These are phyloP conservation scores for maize (Zea mays) DNA, from an alignment of 176 grass and related monocot species.

Conservation along the genomic window Zm-B73-REFERENCE-NAM-5.0 NC_050096.1:264357001-264357500, in stretches of 20 bases:
- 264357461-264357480: neutral
- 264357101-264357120: conserved; percentile 76
- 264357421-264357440: neutral
- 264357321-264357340: conserved; percentile 5
- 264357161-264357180: conserved; percentile 78
- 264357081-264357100: conserved; percentile 9
- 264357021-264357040: neutral
- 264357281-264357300: neutral
- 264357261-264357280: neutral
- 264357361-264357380: neutral
- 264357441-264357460: neutral
- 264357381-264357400: neutral
- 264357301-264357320: neutral
- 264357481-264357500: neutral
- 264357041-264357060: neutral
- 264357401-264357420: neutral
- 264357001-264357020: neutral
- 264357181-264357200: conserved; percentile 76
- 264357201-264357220: conserved; percentile 5
- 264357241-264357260: neutral
- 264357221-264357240: neutral
- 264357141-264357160: conserved; percentile 98
- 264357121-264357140: conserved; percentile 93
- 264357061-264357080: neutral
- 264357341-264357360: neutral